phyloP scores from a whole-genome alignment of 2,329 filamentous ascomycete genomes.

The Curvularia eragrostidis region DNA sequence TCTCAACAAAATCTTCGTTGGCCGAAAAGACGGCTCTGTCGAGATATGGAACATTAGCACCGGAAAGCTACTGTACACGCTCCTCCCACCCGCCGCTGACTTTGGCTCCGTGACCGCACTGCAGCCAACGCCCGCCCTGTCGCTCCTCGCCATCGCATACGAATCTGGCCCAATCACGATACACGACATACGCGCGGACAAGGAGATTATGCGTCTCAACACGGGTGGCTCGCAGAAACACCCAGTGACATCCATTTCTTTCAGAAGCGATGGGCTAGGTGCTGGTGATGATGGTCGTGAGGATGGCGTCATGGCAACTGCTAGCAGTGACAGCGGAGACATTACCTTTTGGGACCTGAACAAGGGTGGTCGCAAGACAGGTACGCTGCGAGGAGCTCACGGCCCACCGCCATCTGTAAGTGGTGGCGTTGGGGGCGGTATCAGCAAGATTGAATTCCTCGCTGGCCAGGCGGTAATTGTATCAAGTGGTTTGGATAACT shows the following conservation, averaged over 20 bases:
- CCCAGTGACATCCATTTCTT: slow-evolving; percentile 82
- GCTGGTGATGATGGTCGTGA: slow-evolving; percentile 84
- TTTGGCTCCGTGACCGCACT: slow-evolving; percentile 86
- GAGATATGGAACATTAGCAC: slow-evolving; percentile 98
- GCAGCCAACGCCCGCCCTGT: slow-evolving; percentile 82
- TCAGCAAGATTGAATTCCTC: slow-evolving; percentile 89
- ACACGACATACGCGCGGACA: slow-evolving; percentile 81
- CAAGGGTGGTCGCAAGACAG: slow-evolving; percentile 82
- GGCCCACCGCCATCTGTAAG: slow-evolving; percentile 70
- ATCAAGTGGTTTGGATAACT: slow-evolving; percentile 91
- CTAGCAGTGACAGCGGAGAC: slow-evolving; percentile 79
- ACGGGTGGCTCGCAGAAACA: slow-evolving; percentile 66
- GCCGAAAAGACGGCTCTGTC: slow-evolving; percentile 83
- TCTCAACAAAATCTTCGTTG: slow-evolving; percentile 93
- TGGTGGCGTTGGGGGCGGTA: slow-evolving; percentile 70
- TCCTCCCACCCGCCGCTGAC: slow-evolving; percentile 75
- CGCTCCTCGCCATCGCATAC: slow-evolving; percentile 87
- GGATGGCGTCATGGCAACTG: slow-evolving; percentile 92
- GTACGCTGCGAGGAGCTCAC: slow-evolving; percentile 86
- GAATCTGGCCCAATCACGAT: slow-evolving; percentile 78
- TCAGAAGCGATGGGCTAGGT: slow-evolving; percentile 86
- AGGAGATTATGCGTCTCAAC: slow-evolving; percentile 71
- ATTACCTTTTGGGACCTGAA: slow-evolving; percentile 97
- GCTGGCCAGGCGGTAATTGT: slow-evolving; percentile 87
- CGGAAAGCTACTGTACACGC: slow-evolving; percentile 87